Evolutionary conservation across 1,284 basidiomycete genomes (phyloP).

Genomic region (Ustilago nuda): DNA sequence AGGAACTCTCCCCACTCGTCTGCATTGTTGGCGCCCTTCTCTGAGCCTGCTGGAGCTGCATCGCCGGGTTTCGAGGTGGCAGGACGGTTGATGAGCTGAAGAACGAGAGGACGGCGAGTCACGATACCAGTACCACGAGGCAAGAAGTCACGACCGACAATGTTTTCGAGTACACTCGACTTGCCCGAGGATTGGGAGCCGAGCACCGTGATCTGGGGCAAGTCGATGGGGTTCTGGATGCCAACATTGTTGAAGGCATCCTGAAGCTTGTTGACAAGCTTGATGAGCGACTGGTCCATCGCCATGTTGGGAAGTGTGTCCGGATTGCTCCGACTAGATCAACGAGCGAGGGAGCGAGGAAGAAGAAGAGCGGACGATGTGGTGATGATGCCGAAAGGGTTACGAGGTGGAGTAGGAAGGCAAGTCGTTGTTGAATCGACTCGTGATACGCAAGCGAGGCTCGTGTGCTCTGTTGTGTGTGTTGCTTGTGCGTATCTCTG

Average conservation of each 20-base stretch:
- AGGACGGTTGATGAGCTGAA: conserved; percentile 88
- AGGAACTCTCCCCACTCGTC: conserved; percentile 96
- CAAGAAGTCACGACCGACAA: conserved; percentile 87
- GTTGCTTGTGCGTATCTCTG: conserved; percentile 5
- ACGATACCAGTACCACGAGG: conserved; percentile 94
- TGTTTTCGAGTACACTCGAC: conserved; percentile 75
- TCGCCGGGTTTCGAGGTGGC: conserved; percentile 38
- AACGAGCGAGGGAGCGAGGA: conserved; percentile 5
- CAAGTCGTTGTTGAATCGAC: neutral
- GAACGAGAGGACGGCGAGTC: conserved; percentile 90
- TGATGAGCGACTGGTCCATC: conserved; percentile 80
- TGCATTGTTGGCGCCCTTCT: conserved; percentile 34
- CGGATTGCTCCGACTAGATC: conserved; percentile 1
- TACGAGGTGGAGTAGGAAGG: conserved; percentile 7
- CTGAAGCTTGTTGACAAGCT: conserved; percentile 94
- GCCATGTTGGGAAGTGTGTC: conserved; percentile 31
- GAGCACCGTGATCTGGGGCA: conserved; percentile 71
- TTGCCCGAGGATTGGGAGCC: conserved; percentile 74
- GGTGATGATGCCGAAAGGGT: neutral
- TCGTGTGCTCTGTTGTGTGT: conserved; percentile 13
- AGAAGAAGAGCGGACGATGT: neutral
- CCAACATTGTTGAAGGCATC: conserved; percentile 69
- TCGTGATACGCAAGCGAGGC: conserved; percentile 5
- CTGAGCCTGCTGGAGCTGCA: conserved; percentile 15
- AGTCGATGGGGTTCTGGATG: conserved; percentile 73